A percentile compares a stretch with the other conserved stretches of the same genome.
Conservation (phyloP, 2,329 filamentous ascomycete genomes). For the Grosmannia serpens region DNA sequence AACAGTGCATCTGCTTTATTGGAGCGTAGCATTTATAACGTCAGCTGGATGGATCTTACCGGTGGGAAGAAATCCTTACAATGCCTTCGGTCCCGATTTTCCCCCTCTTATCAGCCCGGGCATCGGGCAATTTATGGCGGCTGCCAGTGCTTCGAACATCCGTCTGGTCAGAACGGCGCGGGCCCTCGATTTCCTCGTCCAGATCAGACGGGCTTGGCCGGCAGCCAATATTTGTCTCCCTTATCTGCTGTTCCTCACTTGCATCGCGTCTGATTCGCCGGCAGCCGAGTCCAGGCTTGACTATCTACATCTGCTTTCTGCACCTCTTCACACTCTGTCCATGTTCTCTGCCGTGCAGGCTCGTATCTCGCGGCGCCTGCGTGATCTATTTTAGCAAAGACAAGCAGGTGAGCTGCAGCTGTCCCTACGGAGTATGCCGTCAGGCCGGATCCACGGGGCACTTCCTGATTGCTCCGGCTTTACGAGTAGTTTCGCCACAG, state of each 20-base stretch:
- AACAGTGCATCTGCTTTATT: not conserved
- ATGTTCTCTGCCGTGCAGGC: not conserved
- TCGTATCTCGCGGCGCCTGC: not conserved
- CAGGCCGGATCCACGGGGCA: not conserved
- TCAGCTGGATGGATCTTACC: not conserved
- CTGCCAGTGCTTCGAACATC: not conserved
- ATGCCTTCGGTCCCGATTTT: not conserved
- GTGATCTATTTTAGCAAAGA: not conserved
- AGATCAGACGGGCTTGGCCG: not conserved
- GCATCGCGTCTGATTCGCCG: not conserved
- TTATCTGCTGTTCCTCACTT: no score
- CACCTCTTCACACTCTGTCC: not conserved
- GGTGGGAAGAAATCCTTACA: not conserved
- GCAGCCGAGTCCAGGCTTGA: not conserved
- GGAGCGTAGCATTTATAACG: not conserved
- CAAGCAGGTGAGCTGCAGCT: not conserved
- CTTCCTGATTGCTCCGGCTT: not conserved
- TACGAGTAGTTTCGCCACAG: no score
- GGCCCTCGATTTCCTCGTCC: no score
- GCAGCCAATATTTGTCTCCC: no score
- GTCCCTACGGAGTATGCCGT: not conserved
- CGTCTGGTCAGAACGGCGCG: no score
- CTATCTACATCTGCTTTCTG: no score
- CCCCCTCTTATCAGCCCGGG: not conserved
- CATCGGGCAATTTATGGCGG: not conserved